Evolutionary conservation across 345 rosid genomes (phyloP).

Genomic region (Acer negundo): DNA sequence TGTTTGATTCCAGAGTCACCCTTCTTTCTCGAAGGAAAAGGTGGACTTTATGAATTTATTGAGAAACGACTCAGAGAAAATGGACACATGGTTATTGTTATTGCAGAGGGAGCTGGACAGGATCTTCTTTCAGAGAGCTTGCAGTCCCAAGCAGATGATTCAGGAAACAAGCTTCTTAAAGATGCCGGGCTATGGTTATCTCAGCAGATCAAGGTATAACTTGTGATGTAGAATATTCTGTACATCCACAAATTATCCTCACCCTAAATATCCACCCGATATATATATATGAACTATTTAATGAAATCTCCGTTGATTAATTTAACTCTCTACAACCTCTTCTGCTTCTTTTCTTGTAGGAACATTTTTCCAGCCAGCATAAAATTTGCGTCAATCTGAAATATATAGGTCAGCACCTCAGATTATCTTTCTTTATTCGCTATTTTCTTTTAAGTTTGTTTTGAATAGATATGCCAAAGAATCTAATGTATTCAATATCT

Average conservation of each 20-base stretch:
- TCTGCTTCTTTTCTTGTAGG: conserved; percentile 36
- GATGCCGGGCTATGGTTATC: conserved; percentile 87
- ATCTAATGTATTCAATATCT: conserved; percentile 17
- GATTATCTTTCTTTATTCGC: not conserved
- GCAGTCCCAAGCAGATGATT: conserved; percentile 66
- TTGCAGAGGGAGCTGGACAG: conserved; percentile 94
- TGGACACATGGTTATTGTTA: conserved; percentile 87
- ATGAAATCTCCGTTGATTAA: not conserved
- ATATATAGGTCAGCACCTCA: conserved; percentile 60
- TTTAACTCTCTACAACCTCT: not conserved
- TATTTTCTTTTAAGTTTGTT: conserved; percentile 12
- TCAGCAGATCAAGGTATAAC: conserved; percentile 63
- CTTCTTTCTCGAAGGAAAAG: conserved; percentile 83
- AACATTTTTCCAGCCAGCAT: conserved; percentile 50
- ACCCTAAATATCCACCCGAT: not conserved
- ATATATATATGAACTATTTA: not conserved
- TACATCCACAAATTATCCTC: not conserved
- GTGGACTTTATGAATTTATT: conserved; percentile 76
- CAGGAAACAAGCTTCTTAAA: conserved; percentile 81
- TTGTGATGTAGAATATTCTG: conserved; percentile 1
- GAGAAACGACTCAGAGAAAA: conserved; percentile 64
- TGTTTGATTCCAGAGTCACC: conserved; percentile 96
- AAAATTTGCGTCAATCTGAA: conserved; percentile 70
- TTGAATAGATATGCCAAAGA: conserved; percentile 16
- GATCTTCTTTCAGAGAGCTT: conserved; percentile 63